Base-by-base conservation (phyloP, 768 basidiomycete genomes). In the Sarcodon aspratus region DNA sequence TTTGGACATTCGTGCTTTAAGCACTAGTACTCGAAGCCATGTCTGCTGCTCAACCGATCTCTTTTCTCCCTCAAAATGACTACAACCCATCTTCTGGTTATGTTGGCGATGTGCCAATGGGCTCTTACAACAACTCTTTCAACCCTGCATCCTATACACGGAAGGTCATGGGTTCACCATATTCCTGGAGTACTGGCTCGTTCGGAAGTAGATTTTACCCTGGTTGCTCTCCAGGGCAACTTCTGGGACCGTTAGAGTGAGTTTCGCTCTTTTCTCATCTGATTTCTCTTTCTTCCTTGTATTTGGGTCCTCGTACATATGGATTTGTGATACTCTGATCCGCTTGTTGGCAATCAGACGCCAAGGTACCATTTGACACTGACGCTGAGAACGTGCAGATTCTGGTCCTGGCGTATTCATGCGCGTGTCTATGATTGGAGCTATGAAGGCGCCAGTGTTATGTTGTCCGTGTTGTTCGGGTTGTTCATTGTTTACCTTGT, bases 181-280 rank as follows among this genome's bases (percentile, higher is more conserved):
- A 82, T 46, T 85, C 85, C 4, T 88, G 81, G 76, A 72, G 79
- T 6, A 69, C 74, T 0, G 78, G 78, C 33, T 84, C 82, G 0
- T 85, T 78, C 50, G 80, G 80, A 0, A 75, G 72, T 27, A 68
- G 80, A 8, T 74, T 82, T 61, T 76, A 78, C 44, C 76, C 78
- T 10, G 79, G 79, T 32, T 76, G 78, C 38, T 80, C 79, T 0
- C 80, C 80, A 3, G 79, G 75, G 0, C 75, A 78, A 52, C 66
- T 83, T 27, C 63, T 82, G 0, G 76, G 73, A 18, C 78, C 78
- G 0, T 65, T 83, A 57, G 83, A 86, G 85, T 88, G 55, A 52
- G 83, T 72, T 6, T 3, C 47, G 33, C 36, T 35, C 48, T 31
- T 18, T 35, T 15, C 15, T 11, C 44, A 13, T 38, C 40, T 27